Evolutionary conservation across 345 rosid genomes (phyloP).

Genomic region (Rhodomyrtus tomentosa): DNA sequence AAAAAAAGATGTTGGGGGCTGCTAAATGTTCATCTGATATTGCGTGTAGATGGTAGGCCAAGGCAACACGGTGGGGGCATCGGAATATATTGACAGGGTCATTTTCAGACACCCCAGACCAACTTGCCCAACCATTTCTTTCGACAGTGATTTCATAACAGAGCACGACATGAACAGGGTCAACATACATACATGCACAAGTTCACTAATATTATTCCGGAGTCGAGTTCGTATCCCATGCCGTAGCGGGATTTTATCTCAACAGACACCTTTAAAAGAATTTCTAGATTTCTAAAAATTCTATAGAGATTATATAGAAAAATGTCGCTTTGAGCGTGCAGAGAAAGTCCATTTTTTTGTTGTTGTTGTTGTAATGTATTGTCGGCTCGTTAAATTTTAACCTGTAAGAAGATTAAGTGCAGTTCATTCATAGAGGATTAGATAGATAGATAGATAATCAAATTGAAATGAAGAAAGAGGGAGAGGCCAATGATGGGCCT

Average conservation of each 20-base stretch:
- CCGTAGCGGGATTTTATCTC: background rate
- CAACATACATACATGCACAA: background rate
- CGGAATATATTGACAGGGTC: background rate
- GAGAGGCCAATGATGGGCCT: background rate
- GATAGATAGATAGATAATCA: background rate
- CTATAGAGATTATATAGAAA: background rate
- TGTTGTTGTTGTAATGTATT: background rate
- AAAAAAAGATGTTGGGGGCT: background rate
- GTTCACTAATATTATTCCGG: background rate
- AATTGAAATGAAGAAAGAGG: background rate
- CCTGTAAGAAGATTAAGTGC: rapidly evolving
- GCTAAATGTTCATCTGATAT: background rate
- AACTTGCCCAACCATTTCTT: background rate
- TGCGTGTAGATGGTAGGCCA: background rate
- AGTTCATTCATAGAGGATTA: background rate
- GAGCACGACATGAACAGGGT: background rate
- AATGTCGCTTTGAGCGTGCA: background rate
- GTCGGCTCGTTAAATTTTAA: background rate
- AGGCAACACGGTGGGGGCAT: background rate
- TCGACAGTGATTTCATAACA: background rate
- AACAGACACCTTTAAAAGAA: background rate
- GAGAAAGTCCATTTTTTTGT: background rate
- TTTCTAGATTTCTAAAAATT: background rate
- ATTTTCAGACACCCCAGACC: background rate
- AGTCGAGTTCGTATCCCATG: background rate